Percentiles rank a stretch among this genome's conserved stretches.
Evolutionary conservation across 2,329 filamentous ascomycete genomes (phyloP).

Genomic region (Penicillium psychrosexuale): DNA sequence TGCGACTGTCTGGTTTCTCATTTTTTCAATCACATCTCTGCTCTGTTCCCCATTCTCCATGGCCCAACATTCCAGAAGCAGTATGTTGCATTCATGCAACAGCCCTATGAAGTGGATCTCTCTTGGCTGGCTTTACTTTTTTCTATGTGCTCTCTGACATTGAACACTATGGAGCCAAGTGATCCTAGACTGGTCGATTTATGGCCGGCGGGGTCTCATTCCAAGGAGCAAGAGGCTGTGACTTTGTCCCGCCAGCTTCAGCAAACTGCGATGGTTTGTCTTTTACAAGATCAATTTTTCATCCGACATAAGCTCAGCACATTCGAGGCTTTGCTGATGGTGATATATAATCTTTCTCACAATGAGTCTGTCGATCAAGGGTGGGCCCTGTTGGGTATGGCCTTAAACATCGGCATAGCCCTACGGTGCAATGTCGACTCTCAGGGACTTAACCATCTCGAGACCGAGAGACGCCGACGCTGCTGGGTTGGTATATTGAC

Average conservation of each 20-base stretch:
- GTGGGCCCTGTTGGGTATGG: conserved; percentile 31
- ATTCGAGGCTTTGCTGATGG: conserved; percentile 30
- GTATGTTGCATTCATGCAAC: conserved; percentile 21
- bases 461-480: conserved; percentile 28
- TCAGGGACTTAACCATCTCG: conserved; percentile 17
- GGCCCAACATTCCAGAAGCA: conserved; percentile 30
- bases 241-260: conserved; percentile 8
- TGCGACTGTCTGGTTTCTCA: conserved; percentile 19
- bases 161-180: conserved; percentile 23
- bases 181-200: conserved; percentile 22
- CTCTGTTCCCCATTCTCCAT: conserved; percentile 30
- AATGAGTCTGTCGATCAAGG: conserved; percentile 24
- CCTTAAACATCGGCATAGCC: conserved; percentile 30
- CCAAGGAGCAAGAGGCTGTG: neutral
- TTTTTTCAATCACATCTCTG: conserved; percentile 13
- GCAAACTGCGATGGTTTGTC: conserved; percentile 25
- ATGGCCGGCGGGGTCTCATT: neutral
- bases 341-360: conserved; percentile 31
- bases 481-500: conserved; percentile 34
- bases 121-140: conserved; percentile 32
- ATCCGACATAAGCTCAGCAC: conserved; percentile 29
- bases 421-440: conserved; percentile 30
- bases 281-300: conserved; percentile 30
- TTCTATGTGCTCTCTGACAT: conserved; percentile 22
- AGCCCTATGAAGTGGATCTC: conserved; percentile 19